phyloP scores from a whole-genome alignment of 208 protist species.

The Kentomonas sorsogonicus region DNA sequence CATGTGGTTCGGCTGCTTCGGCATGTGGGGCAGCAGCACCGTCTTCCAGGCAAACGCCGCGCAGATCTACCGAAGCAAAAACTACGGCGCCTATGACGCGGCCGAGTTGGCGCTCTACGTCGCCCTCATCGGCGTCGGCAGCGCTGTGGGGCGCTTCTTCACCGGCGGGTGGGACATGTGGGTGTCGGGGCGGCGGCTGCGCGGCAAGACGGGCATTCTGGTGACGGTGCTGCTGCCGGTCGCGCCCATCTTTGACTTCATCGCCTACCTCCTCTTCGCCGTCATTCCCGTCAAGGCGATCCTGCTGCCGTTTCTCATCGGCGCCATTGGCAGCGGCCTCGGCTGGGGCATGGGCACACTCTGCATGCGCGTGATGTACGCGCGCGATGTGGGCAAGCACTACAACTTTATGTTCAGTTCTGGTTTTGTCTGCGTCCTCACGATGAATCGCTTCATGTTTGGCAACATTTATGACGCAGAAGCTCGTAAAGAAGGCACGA shows the following conservation, averaged over 20 bases:
- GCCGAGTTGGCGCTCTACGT: conserved; percentile 45
- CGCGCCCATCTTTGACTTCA: conserved; percentile 21
- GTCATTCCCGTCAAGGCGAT: conserved; percentile 39
- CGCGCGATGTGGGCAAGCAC: conserved; percentile 71
- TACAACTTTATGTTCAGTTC: conserved; percentile 80
- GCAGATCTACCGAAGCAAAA: conserved; percentile 65
- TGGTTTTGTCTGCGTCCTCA: conserved; percentile 59
- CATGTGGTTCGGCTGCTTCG: conserved; percentile 59
- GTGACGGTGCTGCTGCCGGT: conserved; percentile 53
- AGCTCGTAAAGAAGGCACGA: conserved; percentile 17
- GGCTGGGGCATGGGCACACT: conserved; percentile 55
- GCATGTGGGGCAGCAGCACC: conserved; percentile 62
- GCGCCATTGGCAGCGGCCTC: conserved; percentile 53
- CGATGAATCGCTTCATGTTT: conserved; percentile 76
- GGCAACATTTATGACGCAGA: conserved; percentile 65
- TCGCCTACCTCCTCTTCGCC: conserved; percentile 55
- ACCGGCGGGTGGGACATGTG: conserved; percentile 55
- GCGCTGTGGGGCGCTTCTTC: conserved; percentile 53
- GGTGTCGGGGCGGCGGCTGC: conserved; percentile 22
- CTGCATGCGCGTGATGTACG: conserved; percentile 57
- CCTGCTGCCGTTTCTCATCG: conserved; percentile 59
- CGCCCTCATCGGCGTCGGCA: conserved; percentile 61
- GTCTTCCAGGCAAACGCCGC: conserved; percentile 74
- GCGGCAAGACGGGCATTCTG: conserved; percentile 24
- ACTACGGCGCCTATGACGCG: conserved; percentile 32